These are phyloP conservation scores for Citrus sp. DNA, from an alignment of 345 rosid species.

Conservation along the genomic window DNA sequence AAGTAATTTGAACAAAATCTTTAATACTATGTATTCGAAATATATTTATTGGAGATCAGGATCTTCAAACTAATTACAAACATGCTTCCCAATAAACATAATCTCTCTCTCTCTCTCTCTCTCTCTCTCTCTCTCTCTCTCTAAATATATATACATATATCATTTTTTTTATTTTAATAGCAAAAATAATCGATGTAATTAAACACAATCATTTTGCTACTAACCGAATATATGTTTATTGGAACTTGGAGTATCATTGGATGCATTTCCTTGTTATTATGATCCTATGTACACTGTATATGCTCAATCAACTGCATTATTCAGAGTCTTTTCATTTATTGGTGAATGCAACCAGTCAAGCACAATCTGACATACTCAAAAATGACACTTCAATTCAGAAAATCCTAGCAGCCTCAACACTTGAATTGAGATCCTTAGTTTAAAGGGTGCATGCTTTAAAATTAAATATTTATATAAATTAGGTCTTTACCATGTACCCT, in stretches of 20 bases:
- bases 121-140: too few relatives aligned
- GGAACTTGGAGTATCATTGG: neutral
- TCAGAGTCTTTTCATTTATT: neutral
- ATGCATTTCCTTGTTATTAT: neutral
- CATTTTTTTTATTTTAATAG: too few relatives aligned
- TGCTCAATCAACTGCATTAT: neutral
- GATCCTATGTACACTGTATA: neutral
- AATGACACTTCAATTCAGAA: conserved; percentile 7
- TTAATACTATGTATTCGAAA: too few relatives aligned
- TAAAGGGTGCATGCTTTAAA: neutral
- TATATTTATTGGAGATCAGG: too few relatives aligned
- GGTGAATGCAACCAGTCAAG: conserved; percentile 12
- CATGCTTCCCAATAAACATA: too few relatives aligned
- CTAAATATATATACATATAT: too few relatives aligned
- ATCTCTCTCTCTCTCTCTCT: too few relatives aligned
- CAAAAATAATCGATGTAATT: neutral
- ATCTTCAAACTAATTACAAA: too few relatives aligned
- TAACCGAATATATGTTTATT: neutral
- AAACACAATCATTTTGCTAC: neutral
- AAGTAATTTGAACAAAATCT: too few relatives aligned
- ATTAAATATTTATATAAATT: neutral
- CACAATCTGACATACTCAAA: conserved; percentile 9
- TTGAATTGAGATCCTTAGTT: neutral
- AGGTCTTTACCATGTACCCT: neutral
- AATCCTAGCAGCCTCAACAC: neutral